These are phyloP conservation scores for Tulasnella sp. DNA, from an alignment of 768 basidiomycete species.

Conservation along the genomic window DNA sequence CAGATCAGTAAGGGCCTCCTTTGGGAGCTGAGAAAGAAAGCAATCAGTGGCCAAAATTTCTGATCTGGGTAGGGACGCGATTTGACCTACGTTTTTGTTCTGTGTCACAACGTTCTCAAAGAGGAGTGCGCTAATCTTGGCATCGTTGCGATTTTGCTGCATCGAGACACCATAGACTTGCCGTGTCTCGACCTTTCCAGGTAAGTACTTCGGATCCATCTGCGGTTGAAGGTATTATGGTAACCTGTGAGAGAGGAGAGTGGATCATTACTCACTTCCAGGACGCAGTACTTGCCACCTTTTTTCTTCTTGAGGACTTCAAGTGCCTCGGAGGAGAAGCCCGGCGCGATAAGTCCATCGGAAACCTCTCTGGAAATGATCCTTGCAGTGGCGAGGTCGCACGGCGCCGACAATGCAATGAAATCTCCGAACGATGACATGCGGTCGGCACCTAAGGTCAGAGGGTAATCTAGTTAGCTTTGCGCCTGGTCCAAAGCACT, in stretches of 20 bases:
- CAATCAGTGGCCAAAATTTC: background rate
- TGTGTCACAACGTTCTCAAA: slow-evolving; percentile 84
- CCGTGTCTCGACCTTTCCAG: slow-evolving; percentile 74
- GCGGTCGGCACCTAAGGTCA: slow-evolving; percentile 69
- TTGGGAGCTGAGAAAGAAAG: slow-evolving; percentile 49
- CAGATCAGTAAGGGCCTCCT: slow-evolving; percentile 71
- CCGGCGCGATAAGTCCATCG: slow-evolving; percentile 95
- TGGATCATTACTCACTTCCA: slow-evolving; percentile 47
- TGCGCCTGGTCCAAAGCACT: background rate
- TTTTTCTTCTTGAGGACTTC: slow-evolving; percentile 93
- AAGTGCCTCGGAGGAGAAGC: slow-evolving; percentile 76
- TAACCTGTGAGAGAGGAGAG: background rate
- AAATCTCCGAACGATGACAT: slow-evolving; percentile 99
- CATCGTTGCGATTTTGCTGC: slow-evolving; percentile 84
- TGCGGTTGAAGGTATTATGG: slow-evolving; percentile 25
- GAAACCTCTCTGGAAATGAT: slow-evolving; percentile 99
- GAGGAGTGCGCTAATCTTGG: slow-evolving; percentile 66
- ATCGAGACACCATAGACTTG: slow-evolving; percentile 90
- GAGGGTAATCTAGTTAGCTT: background rate
- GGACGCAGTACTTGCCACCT: slow-evolving; percentile 94
- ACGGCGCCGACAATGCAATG: slow-evolving; percentile 85
- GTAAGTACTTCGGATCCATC: slow-evolving; percentile 82
- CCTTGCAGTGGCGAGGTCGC: slow-evolving; percentile 87
- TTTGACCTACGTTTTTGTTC: slow-evolving; percentile 61
- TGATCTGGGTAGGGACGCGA: background rate